Conservation (phyloP, 352 stramenopile genomes). For the Aphanomyces stellatus region DNA sequence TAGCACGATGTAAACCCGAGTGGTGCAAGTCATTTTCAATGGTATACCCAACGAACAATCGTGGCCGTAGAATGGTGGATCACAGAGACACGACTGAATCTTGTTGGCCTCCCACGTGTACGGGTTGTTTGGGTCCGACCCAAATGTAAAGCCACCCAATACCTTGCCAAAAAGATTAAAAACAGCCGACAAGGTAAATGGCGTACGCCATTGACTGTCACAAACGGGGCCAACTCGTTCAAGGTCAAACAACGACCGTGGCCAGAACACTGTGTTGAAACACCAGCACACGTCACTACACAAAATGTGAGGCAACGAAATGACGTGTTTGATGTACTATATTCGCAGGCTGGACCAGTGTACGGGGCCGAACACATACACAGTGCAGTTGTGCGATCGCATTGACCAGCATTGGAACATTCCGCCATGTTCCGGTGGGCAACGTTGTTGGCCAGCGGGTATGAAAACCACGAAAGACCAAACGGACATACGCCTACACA, state of each 20-base stretch:
- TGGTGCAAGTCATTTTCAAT: background rate
- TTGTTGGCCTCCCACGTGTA: constrained; percentile 62
- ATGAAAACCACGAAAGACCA: constrained; percentile 55
- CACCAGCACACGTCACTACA: constrained; percentile 44
- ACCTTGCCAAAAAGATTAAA: too few relatives aligned
- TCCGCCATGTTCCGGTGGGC: constrained; percentile 42
- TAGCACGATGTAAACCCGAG: background rate
- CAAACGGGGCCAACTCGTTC: constrained; percentile 43
- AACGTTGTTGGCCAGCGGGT: constrained; percentile 41
- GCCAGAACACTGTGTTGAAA: constrained; percentile 45
- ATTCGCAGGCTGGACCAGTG: constrained; percentile 52
- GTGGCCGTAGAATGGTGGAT: constrained; percentile 45
- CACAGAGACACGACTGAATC: constrained; percentile 60
- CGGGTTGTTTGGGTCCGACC: constrained; percentile 53
- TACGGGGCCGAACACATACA: constrained; percentile 71
- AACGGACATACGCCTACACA: constrained; percentile 32
- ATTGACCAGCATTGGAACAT: constrained; percentile 54
- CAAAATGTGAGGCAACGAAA: background rate
- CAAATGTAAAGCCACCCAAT: constrained; percentile 47
- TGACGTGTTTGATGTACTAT: constrained; percentile 34
- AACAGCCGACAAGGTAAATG: too few relatives aligned
- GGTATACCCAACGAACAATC: constrained; percentile 60
- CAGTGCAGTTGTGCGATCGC: constrained; percentile 51
- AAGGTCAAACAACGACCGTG: constrained; percentile 72
- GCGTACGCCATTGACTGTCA: constrained; percentile 46